Evolutionary conservation across 1,284 basidiomycete genomes (phyloP).

Genomic region (Boletus semigastroideus): DNA sequence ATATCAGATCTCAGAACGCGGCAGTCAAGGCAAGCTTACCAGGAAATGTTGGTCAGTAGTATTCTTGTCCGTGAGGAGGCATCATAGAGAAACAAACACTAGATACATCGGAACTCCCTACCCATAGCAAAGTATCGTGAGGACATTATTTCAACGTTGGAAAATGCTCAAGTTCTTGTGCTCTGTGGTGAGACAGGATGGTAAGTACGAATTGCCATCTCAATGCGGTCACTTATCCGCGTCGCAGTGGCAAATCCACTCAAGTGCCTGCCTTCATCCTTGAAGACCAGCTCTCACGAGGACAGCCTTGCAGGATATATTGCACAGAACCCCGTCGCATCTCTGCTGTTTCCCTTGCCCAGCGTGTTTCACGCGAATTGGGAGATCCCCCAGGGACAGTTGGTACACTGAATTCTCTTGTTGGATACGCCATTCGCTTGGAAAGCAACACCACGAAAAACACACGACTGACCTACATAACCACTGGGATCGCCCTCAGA

Average conservation of each 20-base stretch:
- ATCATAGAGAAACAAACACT: slow-evolving; percentile 4
- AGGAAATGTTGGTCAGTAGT: slow-evolving; percentile 79
- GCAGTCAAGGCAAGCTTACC: slow-evolving; percentile 66
- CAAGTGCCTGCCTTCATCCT: slow-evolving; percentile 95
- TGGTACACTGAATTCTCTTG: slow-evolving; percentile 78
- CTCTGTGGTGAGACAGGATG: slow-evolving; percentile 98
- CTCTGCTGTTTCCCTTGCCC: slow-evolving; percentile 95
- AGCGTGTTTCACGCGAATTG: slow-evolving; percentile 92
- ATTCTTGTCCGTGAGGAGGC: background rate
- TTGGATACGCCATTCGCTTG: slow-evolving; percentile 94
- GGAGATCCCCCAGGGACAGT: slow-evolving; percentile 85
- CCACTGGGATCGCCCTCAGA: slow-evolving; percentile 94
- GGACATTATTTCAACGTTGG: slow-evolving; percentile 72
- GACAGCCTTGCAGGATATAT: slow-evolving; percentile 87
- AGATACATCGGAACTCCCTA: slow-evolving; percentile 73
- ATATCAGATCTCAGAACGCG: slow-evolving; percentile 60
- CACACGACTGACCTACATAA: slow-evolving; percentile 84
- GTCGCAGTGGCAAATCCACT: slow-evolving; percentile 89
- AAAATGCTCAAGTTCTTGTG: slow-evolving; percentile 85
- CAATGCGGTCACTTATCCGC: slow-evolving; percentile 12
- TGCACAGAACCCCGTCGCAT: slow-evolving; percentile 97
- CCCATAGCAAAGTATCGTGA: slow-evolving; percentile 89
- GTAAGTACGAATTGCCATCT: slow-evolving; percentile 38
- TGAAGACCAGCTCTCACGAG: slow-evolving; percentile 84
- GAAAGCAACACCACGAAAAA: slow-evolving; percentile 86